phyloP scores from a whole-genome alignment of 192 early-diverging fungal species.

The Mortierella antarctica region DNA sequence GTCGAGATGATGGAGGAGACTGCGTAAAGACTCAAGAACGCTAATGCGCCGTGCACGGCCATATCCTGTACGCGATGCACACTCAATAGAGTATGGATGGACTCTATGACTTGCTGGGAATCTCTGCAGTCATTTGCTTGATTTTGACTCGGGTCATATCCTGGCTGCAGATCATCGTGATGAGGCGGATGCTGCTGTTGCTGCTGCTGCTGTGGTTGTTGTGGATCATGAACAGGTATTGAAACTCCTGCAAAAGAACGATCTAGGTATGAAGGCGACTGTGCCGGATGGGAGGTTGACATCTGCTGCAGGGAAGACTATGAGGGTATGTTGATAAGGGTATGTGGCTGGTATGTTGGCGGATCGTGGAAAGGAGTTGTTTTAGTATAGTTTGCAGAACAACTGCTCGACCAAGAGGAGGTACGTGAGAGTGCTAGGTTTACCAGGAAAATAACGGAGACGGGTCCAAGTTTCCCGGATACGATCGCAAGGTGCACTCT shows the following conservation, averaged over 20 bases:
- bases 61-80: constrained; percentile 6
- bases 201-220: not conserved
- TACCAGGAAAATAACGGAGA: too few relatives aligned
- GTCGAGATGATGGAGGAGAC: constrained; percentile 14
- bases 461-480: too few relatives aligned
- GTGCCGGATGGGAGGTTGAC: not conserved
- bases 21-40: constrained; percentile 25
- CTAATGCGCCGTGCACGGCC: constrained; percentile 11
- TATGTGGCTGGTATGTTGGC: too few relatives aligned
- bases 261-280: not conserved
- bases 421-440: too few relatives aligned
- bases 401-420: too few relatives aligned
- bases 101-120: not conserved
- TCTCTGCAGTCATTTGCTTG: too few relatives aligned
- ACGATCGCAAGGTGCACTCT: too few relatives aligned
- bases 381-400: too few relatives aligned
- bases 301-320: not conserved
- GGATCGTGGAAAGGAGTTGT: too few relatives aligned
- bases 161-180: not conserved
- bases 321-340: not conserved
- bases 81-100: not conserved
- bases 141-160: too few relatives aligned
- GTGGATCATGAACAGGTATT: not conserved
- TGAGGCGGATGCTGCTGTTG: not conserved
- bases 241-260: not conserved